Percentiles rank a stretch among this genome's conserved stretches.
These are phyloP conservation scores for Dispira parvispora DNA, from an alignment of 192 early-diverging fungal species.

Conservation along the genomic window DNA sequence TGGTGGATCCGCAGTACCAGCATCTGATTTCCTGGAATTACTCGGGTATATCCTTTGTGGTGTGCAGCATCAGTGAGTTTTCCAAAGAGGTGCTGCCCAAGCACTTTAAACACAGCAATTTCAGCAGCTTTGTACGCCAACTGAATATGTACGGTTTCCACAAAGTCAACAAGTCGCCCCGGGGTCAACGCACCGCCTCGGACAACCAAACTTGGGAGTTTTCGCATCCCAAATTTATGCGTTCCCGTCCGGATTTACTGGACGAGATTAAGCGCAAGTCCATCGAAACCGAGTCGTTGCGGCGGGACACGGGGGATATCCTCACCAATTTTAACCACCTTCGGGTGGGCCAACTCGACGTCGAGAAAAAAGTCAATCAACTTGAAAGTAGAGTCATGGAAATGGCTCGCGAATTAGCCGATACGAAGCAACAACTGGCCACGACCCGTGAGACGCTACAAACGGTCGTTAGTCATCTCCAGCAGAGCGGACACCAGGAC, in stretches of 20 bases:
- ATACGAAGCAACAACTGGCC: constrained; percentile 50
- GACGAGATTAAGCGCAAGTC: constrained; percentile 88
- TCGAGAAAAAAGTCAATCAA: constrained; percentile 51
- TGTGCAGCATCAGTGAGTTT: constrained; percentile 83
- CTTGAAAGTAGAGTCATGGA: constrained; percentile 58
- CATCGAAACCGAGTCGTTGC: constrained; percentile 61
- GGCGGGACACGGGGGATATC: constrained; percentile 60
- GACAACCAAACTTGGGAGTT: constrained; percentile 92
- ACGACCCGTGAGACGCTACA: constrained; percentile 49
- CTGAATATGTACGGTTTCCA: constrained; percentile 82
- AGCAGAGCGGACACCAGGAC: constrained; percentile 13
- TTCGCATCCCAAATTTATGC: constrained; percentile 63
- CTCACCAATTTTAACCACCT: constrained; percentile 58
- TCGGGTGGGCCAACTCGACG: constrained; percentile 55
- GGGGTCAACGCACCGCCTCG: constrained; percentile 62
- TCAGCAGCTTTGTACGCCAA: constrained; percentile 77
- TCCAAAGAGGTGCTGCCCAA: constrained; percentile 77
- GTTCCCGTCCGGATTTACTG: constrained; percentile 55
- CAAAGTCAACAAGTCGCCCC: constrained; percentile 81
- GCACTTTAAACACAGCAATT: constrained; percentile 90
- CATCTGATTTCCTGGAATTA: constrained; percentile 84
- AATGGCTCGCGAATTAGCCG: constrained; percentile 53
- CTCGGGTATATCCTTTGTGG: constrained; percentile 73
- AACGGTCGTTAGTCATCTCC: constrained; percentile 42
- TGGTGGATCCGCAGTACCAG: constrained; percentile 69